Evolutionary conservation across 163 green algal genomes (phyloP), one percentile per base, ranked within the genome.

Genomic region (Prototheca cutis): DNA sequence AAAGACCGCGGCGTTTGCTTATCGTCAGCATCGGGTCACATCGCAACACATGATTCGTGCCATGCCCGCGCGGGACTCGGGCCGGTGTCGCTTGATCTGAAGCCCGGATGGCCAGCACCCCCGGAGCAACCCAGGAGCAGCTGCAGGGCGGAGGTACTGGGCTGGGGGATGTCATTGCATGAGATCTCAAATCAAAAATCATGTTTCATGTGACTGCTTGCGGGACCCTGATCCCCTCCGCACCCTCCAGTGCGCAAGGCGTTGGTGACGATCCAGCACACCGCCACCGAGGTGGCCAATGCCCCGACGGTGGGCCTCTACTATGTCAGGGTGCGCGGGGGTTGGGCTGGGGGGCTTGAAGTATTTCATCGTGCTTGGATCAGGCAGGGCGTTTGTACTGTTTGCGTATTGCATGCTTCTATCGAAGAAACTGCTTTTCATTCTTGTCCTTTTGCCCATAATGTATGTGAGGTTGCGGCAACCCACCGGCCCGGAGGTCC

Each of bases 251-350:
- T 51, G 42, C 10, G 42, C 10, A 19, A 23, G 17, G 42, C 42
- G 13, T 23, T 51, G 10, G 42, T 24, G 10, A 51, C 42, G 5
- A 51, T 54, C 2, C 31, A 61, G 52, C 61, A 42, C 8, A 40
- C 31, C 4, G 31, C 61, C 6, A 29, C 27, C 1, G 53, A 61
- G 7, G 61, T 56, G 10, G 61, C 61, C 30, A 67, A 67, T 28
- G 19, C 30, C 0, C 30, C 23, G 53, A 56, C 61, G 2, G 18
- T 59, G 24, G 53, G 54, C 18, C 42, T 67, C 2, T 61, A 58
- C 25, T 67, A 47, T 17, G 61, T 67, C 13, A 33, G 61, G 30
- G 61, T 51, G 19, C 32, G 59, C 39, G 25, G 55, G 8, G 61
- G 30, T 52, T 51, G 19, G 32, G 59, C 39, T 15, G 55, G 8